Base-by-base conservation (phyloP, 768 basidiomycete species). In the Serendipita vermifera region DNA sequence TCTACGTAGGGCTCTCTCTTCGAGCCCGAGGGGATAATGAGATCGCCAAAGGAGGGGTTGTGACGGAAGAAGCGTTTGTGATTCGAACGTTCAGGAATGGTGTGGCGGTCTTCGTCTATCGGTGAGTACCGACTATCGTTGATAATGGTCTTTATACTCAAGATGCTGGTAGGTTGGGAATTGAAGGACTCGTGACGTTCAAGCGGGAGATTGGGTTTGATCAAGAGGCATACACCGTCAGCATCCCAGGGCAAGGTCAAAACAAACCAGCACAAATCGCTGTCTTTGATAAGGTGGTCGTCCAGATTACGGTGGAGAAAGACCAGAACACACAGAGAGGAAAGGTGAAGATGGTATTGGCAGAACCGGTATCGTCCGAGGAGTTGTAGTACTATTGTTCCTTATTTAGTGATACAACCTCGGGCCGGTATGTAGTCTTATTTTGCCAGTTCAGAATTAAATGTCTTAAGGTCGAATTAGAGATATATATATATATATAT, bases 51-150 rank as follows among this genome's bases (percentile, higher is more conserved):
- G 68, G 62, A 5, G 66, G 68, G 35, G 67, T 69, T 9, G 82
- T 88, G 9, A 69, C 64, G 2, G 90, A 93, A 63, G 87, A 92
- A 32, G 92, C 90, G 3, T 94, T 87, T 64, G 90, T 99, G 40
- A 94, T 98, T 57, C 75, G 93, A 59, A 82, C 85, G 3, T 98
- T 99, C 71, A 77, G 87, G 64, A 99, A 99, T 67, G 96, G 94
- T 0, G 69, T 99, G 31, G 87, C 89, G n/a, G 94, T 98, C 33
- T 98, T 96, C 61, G 91, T 98, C 29, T 88, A 82, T 31, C 83
- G 84, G 94, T 97, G 62, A 67, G 89, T 73, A 6, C 38, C 32
- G 13, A 15, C 22, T 31, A 32, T 41, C 6, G 9, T 11, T 15
- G 39, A 9, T 32, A 35, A 15, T 56, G 24, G 35, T n/a, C 36